Conservation (phyloP, 129 eudicot species). For the Flaveria bidentis region DNA sequence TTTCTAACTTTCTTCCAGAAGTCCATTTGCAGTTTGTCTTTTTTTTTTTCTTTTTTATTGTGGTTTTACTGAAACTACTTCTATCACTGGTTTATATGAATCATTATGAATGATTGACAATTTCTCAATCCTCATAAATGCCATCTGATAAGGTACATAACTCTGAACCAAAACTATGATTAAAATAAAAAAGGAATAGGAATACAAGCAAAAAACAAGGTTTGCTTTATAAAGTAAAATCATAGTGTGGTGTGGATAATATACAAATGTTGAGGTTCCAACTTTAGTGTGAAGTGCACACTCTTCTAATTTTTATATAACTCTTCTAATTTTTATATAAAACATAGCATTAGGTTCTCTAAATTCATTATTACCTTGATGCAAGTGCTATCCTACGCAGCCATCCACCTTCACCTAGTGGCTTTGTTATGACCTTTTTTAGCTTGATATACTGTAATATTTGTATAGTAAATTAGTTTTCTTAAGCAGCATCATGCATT, state of each 20-base stretch:
- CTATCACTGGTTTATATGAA: neutral
- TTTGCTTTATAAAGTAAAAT: neutral
- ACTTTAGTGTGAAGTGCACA: slow-evolving; percentile 42
- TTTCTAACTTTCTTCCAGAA: neutral
- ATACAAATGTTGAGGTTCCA: slow-evolving; percentile 3
- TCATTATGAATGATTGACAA: neutral
- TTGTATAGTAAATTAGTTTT: neutral
- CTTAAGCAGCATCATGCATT: slow-evolving; percentile 3
- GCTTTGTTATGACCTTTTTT: slow-evolving; percentile 11
- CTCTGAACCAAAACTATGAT: neutral
- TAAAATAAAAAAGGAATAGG: neutral
- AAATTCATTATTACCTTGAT: slow-evolving; percentile 20
- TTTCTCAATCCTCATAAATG: neutral
- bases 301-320: slow-evolving; percentile 20
- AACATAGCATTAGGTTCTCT: slow-evolving; percentile 11
- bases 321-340: slow-evolving; percentile 17
- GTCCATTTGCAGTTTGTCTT: neutral
- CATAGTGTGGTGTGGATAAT: slow-evolving; percentile 17
- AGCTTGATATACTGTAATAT: slow-evolving; percentile 16
- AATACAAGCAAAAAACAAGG: neutral
- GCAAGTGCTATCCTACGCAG: slow-evolving; percentile 39
- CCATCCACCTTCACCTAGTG: slow-evolving; percentile 32
- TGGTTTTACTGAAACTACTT: neutral
- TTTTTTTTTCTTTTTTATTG: neutral
- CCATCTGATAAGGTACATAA: neutral